Evolutionary conservation across 2,329 filamentous ascomycete genomes (phyloP), one percentile per base, ranked within the genome.

Genomic region (Alternaria rosae): DNA sequence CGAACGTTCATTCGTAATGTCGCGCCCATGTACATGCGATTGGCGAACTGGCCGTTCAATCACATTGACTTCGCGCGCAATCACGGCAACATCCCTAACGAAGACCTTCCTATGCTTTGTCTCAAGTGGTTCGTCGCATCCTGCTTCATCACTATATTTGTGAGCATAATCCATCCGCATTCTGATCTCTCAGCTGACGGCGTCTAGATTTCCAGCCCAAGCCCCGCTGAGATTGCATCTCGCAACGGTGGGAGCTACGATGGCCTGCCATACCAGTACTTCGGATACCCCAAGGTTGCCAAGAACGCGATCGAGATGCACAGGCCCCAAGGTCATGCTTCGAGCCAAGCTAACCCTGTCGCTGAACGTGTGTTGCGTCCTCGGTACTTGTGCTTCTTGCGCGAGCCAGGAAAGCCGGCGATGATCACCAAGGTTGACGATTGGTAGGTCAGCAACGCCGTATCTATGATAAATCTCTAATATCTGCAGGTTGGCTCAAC

Each of bases 11-110:
- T 78, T 26, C 70, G 72, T 2, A 76, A 76, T 38, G 61, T 76
- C 5, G 64, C 70, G 2, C 74, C 75, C 1, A 20, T 70, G 9
- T 74, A 66, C 21, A 55, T 78, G 23, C 67, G 75, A 13, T 30
- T 78, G 21, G 74, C 75, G 0, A 73, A 76, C 17, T 78, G 75
- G 75, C 74, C 74, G 1, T 69, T 72, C 23, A 70, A 66, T 17
- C 73, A 76, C 41, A 57, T 77, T 11, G 66, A 76, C 23, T 73
- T 69, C n/a, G 12, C 58, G 26, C 61, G 57, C 10, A 68, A 70
- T 50, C 50, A 59, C 9, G 69, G 67, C 2, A 66, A 68, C 5
- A 64, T 65, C 9, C 68, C 69, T 0, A 68, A 62, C 42, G 67
- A 72, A 52, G 73, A 76, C 38, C 62, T 66, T 44, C 65, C 70